Evolutionary conservation across 169 alveolate genomes (phyloP).

Genomic region (Ichthyophthirius multifiliis): DNA sequence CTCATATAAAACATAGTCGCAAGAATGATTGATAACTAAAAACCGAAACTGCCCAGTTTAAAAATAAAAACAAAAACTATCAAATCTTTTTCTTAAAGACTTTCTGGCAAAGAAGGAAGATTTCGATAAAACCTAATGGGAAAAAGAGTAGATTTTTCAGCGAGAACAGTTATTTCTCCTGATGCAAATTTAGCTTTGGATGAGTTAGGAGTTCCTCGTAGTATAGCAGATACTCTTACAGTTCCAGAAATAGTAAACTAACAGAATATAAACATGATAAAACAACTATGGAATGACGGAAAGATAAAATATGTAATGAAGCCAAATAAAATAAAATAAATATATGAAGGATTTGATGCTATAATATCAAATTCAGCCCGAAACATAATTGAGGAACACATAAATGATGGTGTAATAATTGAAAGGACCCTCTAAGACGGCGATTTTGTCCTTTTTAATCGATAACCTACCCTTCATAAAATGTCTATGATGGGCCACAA

Average conservation of each 20-base stretch:
- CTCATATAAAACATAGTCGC: conserved; percentile 74
- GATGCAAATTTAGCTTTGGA: conserved; percentile 98
- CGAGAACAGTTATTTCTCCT: conserved; percentile 99
- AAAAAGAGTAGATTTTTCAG: conserved; percentile 99
- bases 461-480: conserved; percentile 99
- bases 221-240: conserved; percentile 98
- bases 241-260: conserved; percentile 99
- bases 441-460: conserved; percentile 98
- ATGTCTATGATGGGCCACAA: conserved; percentile 99
- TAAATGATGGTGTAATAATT: conserved; percentile 90
- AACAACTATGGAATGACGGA: conserved; percentile 92
- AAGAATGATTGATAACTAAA: conserved; percentile 96
- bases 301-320: conserved; percentile 21
- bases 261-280: conserved; percentile 91
- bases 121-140: conserved; percentile 99
- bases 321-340: conserved; percentile 97
- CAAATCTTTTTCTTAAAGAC: conserved; percentile 96
- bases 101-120: conserved; percentile 99
- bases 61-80: conserved; percentile 95
- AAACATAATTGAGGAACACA: neutral
- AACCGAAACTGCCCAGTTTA: conserved; percentile 95
- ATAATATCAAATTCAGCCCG: neutral
- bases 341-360: conserved; percentile 23
- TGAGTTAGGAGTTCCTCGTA: conserved; percentile 97
- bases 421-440: conserved; percentile 99